Base-by-base conservation (phyloP, 768 basidiomycete species). In the Amyloporia xantha region DNA sequence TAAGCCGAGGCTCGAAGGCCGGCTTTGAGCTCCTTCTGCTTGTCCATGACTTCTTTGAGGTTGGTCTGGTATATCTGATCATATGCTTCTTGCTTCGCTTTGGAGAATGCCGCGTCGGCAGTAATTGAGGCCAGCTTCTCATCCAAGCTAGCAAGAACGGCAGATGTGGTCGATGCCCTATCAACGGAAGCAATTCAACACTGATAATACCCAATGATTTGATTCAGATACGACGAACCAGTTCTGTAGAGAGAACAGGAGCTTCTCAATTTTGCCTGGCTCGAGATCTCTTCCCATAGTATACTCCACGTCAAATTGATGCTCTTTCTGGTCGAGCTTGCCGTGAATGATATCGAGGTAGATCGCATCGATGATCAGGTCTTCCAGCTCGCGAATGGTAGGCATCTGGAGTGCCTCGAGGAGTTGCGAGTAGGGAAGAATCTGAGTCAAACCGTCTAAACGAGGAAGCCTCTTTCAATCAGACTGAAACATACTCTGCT, bases 281-380 rank as follows among this genome's bases (percentile, higher is more conserved):
- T 84, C 84, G n/a, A 98, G 70, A 67, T 99, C 95, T 47, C 95
- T 69, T 0, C 95, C 95, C 74, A 93, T 84, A 0, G 87, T 90
- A 60, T 91, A 92, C 66, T 95, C 89, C 28, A 98, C 82, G 65
- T 95, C 89, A 50, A 98, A 74, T 55, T 91, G 84, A 54, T 83
- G 80, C 57, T 89, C 79, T 63, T 90, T 89, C 68, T 97, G 95
- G 66, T 97, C 92, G 42, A 99, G 83, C 61, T 90, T 92, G 9
- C 92, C 95, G 43, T 82, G 81, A 30, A 99, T 74, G 33, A 96
- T 72, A 63, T 91, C 87, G 35, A 89, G 81, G 68, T 97, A 98
- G 66, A 97, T 93, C 10, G 88, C 88, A 59, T 97, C 93, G 65
- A 99, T 98, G 62, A 98, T 89, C 54, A 97, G 81, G 67, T 97